These are phyloP conservation scores for Komagataella ulmi DNA, from an alignment of 805 yeast genomes.

Conservation along the genomic window DNA sequence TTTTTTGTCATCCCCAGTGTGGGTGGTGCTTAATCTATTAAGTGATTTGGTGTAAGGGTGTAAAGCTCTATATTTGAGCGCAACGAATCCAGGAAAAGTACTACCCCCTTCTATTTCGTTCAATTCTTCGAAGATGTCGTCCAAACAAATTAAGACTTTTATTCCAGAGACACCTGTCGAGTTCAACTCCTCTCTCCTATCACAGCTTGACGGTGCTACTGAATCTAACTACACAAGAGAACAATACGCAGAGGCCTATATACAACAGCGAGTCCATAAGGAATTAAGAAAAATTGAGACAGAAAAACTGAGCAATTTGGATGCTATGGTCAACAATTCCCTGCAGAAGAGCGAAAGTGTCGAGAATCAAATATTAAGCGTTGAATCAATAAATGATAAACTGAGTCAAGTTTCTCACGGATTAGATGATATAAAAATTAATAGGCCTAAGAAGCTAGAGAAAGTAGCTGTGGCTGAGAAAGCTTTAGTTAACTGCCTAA, in stretches of 20 bases:
- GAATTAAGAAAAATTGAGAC: slow-evolving; percentile 41
- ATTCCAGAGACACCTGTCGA: slow-evolving; percentile 58
- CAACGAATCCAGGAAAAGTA: neutral
- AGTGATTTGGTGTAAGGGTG: neutral
- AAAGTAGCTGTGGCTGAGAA: slow-evolving; percentile 32
- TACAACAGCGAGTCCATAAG: slow-evolving; percentile 50
- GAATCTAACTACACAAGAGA: slow-evolving; percentile 64
- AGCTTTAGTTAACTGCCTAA: slow-evolving; percentile 45
- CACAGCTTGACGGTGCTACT: slow-evolving; percentile 45
- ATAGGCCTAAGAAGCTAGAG: slow-evolving; percentile 18
- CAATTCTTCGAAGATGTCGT: neutral
- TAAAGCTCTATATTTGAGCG: neutral
- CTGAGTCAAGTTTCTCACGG: slow-evolving; percentile 22
- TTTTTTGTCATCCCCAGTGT: too few relatives aligned
- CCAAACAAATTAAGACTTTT: slow-evolving; percentile 43
- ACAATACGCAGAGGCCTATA: slow-evolving; percentile 51
- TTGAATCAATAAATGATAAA: slow-evolving; percentile 14
- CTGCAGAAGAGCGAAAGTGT: slow-evolving; percentile 21
- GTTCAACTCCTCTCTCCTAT: slow-evolving; percentile 48
- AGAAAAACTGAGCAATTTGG: slow-evolving; percentile 37
- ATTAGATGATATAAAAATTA: slow-evolving; percentile 15
- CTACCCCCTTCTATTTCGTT: neutral
- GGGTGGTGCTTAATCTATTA: too few relatives aligned
- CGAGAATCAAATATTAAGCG: slow-evolving; percentile 11
- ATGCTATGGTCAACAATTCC: slow-evolving; percentile 29